Conservation (phyloP, 768 basidiomycete genomes). For the Podaxis sp. region DNA sequence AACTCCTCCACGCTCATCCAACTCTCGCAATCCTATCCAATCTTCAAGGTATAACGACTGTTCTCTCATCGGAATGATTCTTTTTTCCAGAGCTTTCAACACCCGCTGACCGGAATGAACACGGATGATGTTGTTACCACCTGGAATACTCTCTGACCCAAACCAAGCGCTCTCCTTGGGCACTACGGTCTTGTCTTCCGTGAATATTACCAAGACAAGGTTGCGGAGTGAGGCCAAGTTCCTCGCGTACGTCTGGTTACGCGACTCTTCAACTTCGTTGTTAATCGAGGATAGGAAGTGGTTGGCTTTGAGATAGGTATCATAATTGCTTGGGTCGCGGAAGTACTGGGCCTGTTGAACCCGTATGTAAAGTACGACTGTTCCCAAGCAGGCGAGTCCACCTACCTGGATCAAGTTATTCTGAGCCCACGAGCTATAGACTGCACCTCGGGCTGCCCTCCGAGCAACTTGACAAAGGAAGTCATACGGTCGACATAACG, state of each 20-base stretch:
- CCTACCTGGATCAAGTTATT: constrained; percentile 66
- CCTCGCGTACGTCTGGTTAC: constrained; percentile 55
- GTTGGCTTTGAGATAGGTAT: constrained; percentile 53
- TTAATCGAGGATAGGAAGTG: constrained; percentile 74
- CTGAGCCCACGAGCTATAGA: constrained; percentile 77
- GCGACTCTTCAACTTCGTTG: constrained; percentile 57
- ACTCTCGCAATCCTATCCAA: constrained; percentile 71
- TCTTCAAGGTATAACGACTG: constrained; percentile 76
- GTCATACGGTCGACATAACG: constrained; percentile 59
- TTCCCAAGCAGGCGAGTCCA: not conserved
- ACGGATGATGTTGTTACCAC: constrained; percentile 18
- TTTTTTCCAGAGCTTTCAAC: constrained; percentile 2
- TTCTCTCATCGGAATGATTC: constrained; percentile 62
- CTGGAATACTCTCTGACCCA: constrained; percentile 56
- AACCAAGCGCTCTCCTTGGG: constrained; percentile 89
- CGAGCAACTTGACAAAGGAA: constrained; percentile 67
- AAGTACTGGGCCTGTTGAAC: constrained; percentile 74
- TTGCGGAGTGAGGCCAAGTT: constrained; percentile 60
- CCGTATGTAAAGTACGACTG: not conserved
- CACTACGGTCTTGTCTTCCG: constrained; percentile 69
- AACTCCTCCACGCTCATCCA: constrained; percentile 66
- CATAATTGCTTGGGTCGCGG: constrained; percentile 63
- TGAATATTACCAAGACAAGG: constrained; percentile 72
- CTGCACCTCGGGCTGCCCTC: constrained; percentile 53
- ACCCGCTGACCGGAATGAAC: not conserved